Evolutionary conservation across 108 stramenopile genomes (phyloP).

Genomic region (Epipyxis sp.): DNA sequence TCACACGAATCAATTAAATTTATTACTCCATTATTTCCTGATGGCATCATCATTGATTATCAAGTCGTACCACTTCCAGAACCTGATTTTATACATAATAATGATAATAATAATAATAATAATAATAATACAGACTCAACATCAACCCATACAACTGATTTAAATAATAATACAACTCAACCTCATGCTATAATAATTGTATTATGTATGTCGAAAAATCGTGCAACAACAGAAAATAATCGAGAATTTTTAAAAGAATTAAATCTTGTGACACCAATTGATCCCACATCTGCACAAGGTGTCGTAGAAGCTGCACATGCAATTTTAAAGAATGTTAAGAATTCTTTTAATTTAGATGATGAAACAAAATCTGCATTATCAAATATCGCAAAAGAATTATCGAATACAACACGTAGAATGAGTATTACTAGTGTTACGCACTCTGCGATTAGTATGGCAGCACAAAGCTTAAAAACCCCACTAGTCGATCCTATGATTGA

Average conservation of each 20-base stretch:
- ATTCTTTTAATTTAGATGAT: background rate
- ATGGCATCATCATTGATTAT: constrained; percentile 15
- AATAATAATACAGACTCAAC: too few species aligned
- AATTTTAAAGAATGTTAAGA: background rate
- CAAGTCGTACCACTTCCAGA: background rate
- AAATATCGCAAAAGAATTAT: background rate
- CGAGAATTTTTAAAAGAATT: background rate
- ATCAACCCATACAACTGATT: background rate
- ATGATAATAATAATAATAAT: background rate
- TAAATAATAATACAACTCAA: too few species aligned
- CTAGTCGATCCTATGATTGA: background rate
- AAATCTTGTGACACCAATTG: background rate
- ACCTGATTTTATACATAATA: background rate
- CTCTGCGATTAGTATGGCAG: background rate
- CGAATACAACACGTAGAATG: background rate
- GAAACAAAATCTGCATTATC: background rate
- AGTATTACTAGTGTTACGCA: background rate
- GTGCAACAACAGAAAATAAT: background rate
- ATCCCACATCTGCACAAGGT: background rate
- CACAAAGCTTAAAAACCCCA: background rate
- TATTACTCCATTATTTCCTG: background rate
- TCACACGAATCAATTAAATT: background rate
- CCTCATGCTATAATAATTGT: too few species aligned
- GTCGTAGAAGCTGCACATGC: background rate
- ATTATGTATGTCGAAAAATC: constrained; percentile 2